A percentile compares a stretch with the other conserved stretches of the same genome.
Conservation (phyloP, 768 basidiomycete species). For the Phylloporus rhodoxanthus region DNA sequence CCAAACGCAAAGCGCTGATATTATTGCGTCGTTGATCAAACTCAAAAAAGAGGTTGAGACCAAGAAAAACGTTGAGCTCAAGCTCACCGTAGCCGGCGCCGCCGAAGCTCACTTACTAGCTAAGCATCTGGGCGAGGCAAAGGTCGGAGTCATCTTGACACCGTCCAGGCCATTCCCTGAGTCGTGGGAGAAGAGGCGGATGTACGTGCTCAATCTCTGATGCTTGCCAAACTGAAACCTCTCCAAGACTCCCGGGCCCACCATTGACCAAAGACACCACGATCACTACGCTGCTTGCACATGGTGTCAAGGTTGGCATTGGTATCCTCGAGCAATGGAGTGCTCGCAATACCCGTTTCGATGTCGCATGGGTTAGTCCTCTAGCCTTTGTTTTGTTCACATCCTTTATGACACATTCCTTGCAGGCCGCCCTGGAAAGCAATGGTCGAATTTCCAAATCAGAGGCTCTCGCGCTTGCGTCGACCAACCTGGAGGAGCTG, state of each 20-base stretch:
- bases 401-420: slow-evolving; percentile 11
- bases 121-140: slow-evolving; percentile 58
- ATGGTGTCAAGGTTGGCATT: slow-evolving; percentile 69
- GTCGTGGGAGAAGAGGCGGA: slow-evolving; percentile 55
- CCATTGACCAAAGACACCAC: slow-evolving; percentile 41
- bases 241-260: slow-evolving; percentile 26
- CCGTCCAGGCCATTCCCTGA: slow-evolving; percentile 68
- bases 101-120: slow-evolving; percentile 71
- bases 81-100: slow-evolving; percentile 60
- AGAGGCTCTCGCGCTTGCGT: slow-evolving; percentile 48
- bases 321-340: slow-evolving; percentile 64
- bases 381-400: slow-evolving; percentile 19
- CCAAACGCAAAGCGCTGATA: slow-evolving; percentile 69
- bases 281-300: slow-evolving; percentile 53
- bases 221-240: slow-evolving; percentile 5
- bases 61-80: slow-evolving; percentile 38
- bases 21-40: slow-evolving; percentile 70
- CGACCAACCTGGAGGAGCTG: slow-evolving; percentile 50
- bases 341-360: slow-evolving; percentile 73
- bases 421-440: slow-evolving; percentile 37
- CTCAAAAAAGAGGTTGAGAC: slow-evolving; percentile 62
- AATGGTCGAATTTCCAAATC: slow-evolving; percentile 35
- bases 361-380: slow-evolving; percentile 69
- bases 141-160: slow-evolving; percentile 63
- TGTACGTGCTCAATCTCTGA: slow-evolving; percentile 14